Evolutionary conservation across 495 filamentous ascomycete genomes (phyloP).

Genomic region (Diplogelasinospora grovesii): DNA sequence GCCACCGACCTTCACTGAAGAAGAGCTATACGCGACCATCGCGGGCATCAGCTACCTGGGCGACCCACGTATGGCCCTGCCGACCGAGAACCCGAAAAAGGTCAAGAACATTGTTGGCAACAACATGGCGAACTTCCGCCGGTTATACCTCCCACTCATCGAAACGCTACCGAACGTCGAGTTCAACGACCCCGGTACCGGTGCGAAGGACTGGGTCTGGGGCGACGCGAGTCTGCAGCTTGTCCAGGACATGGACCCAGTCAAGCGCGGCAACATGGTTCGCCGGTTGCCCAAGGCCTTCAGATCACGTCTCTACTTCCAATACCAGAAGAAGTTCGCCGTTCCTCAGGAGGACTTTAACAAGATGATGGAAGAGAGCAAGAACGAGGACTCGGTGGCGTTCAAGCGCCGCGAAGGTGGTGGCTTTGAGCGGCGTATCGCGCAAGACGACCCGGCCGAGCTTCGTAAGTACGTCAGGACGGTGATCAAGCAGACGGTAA

Average conservation of each 20-base stretch:
- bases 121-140: constrained; percentile 85
- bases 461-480: constrained; percentile 59
- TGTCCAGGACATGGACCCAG: constrained; percentile 83
- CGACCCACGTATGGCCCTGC: constrained; percentile 84
- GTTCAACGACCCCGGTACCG: constrained; percentile 65
- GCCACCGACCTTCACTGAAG: constrained; percentile 76
- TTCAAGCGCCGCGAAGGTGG: constrained; percentile 72
- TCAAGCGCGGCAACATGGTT: constrained; percentile 91
- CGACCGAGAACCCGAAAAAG: constrained; percentile 86
- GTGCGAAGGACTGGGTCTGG: constrained; percentile 55
- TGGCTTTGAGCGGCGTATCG: constrained; percentile 79
- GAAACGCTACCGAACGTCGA: constrained; percentile 80
- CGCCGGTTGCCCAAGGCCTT: constrained; percentile 83
- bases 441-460: constrained; percentile 53
- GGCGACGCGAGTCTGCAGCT: constrained; percentile 51
- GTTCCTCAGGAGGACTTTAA: constrained; percentile 80
- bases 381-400: constrained; percentile 59
- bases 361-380: constrained; percentile 70
- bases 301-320: constrained; percentile 82
- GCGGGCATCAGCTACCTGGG: constrained; percentile 88
- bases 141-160: constrained; percentile 82
- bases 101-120: constrained; percentile 87
- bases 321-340: constrained; percentile 81
- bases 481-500: constrained; percentile 78
- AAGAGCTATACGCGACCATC: constrained; percentile 81